Conservation (phyloP, 2,329 filamentous ascomycete genomes). For the Verticillium zaregamsianum region DNA sequence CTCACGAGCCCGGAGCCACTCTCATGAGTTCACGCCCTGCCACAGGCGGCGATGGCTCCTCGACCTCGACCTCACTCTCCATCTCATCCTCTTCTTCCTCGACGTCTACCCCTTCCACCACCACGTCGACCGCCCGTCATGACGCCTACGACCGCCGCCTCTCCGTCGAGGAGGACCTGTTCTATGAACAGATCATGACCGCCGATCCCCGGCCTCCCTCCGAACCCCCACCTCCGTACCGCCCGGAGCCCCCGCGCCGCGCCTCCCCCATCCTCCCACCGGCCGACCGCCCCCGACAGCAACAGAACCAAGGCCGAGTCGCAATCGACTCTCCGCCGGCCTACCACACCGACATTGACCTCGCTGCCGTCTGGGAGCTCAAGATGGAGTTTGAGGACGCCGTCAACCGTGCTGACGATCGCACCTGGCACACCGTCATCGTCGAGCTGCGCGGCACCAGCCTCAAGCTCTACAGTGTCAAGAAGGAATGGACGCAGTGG, state of each 20-base stretch:
- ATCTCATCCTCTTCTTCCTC: neutral
- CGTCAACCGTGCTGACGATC: conserved; percentile 56
- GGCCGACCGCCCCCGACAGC: conserved; percentile 4
- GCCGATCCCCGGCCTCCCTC: conserved; percentile 36
- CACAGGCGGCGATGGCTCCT: conserved; percentile 15
- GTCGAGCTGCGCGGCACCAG: conserved; percentile 65
- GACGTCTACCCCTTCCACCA: neutral
- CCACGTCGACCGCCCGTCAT: neutral
- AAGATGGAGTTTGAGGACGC: conserved; percentile 66
- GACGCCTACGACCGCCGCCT: conserved; percentile 17
- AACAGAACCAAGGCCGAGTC: neutral
- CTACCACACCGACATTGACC: conserved; percentile 52
- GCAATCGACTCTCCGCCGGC: conserved; percentile 43
- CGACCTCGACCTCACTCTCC: conserved; percentile 18
- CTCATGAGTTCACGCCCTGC: neutral
- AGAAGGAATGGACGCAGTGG: conserved; percentile 53
- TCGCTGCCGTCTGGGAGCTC: conserved; percentile 54
- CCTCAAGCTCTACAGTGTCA: conserved; percentile 60
- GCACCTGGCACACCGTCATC: conserved; percentile 61
- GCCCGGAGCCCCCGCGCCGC: neutral
- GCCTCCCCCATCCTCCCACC: neutral
- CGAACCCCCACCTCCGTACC: conserved; percentile 40
- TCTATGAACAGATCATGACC: conserved; percentile 49
- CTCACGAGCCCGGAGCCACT: neutral
- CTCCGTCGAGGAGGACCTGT: conserved; percentile 52